These are phyloP conservation scores for Colletotrichum sublineola DNA, from an alignment of 2,329 filamentous ascomycete species.

Conservation along the genomic window DNA sequence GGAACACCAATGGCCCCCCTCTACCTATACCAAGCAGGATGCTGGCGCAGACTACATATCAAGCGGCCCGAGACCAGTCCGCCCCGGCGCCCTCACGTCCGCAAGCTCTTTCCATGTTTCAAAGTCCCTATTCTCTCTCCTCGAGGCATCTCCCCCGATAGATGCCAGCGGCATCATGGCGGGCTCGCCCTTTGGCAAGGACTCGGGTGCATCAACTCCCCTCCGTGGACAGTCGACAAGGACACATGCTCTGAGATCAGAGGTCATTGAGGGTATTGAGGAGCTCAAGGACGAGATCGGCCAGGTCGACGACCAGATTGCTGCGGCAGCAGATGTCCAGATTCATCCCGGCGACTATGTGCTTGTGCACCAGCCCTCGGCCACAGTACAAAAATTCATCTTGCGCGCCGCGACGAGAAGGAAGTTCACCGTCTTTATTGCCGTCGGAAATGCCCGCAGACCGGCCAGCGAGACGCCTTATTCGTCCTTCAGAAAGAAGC, in stretches of 20 bases:
- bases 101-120: conserved; percentile 75
- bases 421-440: conserved; percentile 91
- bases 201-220: conserved; percentile 65
- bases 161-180: conserved; percentile 51
- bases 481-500: conserved; percentile 78
- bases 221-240: conserved; percentile 58
- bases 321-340: conserved; percentile 87
- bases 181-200: conserved; percentile 61
- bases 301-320: conserved; percentile 93
- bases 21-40: conserved; percentile 53
- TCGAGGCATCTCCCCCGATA: conserved; percentile 76
- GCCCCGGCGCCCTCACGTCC: conserved; percentile 73
- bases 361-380: conserved; percentile 87
- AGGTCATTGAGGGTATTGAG: conserved; percentile 93
- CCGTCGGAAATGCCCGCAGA: conserved; percentile 69
- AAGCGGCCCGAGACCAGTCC: conserved; percentile 46
- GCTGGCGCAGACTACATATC: conserved; percentile 45
- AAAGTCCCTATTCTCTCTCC: conserved; percentile 89
- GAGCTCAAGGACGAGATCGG: conserved; percentile 97
- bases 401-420: conserved; percentile 88
- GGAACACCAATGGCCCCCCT: conserved; percentile 49
- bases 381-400: conserved; percentile 90
- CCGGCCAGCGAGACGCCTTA: conserved; percentile 56
- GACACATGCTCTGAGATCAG: conserved; percentile 82
- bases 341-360: conserved; percentile 95